A percentile compares a stretch with the other conserved stretches of the same genome.
Evolutionary conservation across 2,329 filamentous ascomycete genomes (phyloP).

Genomic region (Aaosphaeria arxii): DNA sequence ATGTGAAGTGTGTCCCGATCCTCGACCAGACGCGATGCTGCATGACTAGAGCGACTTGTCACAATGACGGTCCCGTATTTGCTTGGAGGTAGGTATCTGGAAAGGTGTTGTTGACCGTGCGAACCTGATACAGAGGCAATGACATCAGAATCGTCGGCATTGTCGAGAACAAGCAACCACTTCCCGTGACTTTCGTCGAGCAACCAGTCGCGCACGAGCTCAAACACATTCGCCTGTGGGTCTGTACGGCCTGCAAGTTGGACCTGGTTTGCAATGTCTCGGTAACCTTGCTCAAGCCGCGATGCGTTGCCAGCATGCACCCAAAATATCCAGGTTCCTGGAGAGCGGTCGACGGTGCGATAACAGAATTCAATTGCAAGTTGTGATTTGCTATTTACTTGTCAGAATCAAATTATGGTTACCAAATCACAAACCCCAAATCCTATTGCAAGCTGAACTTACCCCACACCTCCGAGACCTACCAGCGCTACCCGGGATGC

Average conservation of each 20-base stretch:
- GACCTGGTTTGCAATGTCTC: conserved; percentile 10
- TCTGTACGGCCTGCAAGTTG: conserved; percentile 5
- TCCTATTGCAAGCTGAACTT: background rate
- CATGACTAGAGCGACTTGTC: conserved; percentile 5
- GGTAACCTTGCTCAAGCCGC: conserved; percentile 9
- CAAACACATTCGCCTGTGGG: conserved; percentile 5
- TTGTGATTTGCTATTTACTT: conserved; percentile 5
- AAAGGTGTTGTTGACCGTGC: background rate
- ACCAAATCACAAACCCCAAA: background rate
- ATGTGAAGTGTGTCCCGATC: conserved; percentile 2
- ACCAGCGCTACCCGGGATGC: conserved; percentile 16
- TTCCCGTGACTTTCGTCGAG: conserved; percentile 7
- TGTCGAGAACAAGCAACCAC: conserved; percentile 14
- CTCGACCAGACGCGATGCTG: conserved; percentile 6
- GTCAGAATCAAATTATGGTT: background rate
- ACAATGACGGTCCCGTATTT: conserved; percentile 5
- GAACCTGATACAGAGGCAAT: background rate
- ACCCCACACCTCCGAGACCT: conserved; percentile 23
- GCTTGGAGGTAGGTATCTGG: conserved; percentile 1
- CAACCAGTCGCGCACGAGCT: conserved; percentile 10
- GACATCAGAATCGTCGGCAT: conserved; percentile 6
- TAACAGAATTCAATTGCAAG: conserved; percentile 10
- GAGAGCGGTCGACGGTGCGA: background rate
- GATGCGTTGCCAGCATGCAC: conserved; percentile 10
- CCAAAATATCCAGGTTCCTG: conserved; percentile 10